phyloP scores from a whole-genome alignment of 2,329 filamentous ascomycete genomes.

The Claviceps purpurea region DNA sequence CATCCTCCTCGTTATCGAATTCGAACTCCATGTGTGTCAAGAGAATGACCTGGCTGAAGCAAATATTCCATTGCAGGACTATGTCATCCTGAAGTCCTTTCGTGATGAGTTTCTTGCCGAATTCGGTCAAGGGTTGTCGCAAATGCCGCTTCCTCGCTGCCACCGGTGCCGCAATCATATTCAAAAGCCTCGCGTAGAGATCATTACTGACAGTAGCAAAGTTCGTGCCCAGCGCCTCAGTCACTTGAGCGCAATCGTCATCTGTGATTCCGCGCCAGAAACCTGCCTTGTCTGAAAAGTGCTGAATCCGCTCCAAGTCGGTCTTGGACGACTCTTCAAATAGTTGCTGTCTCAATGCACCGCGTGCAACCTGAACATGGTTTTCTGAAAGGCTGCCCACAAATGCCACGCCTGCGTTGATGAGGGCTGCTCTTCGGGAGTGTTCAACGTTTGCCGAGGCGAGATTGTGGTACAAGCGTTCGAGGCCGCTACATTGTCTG shows the following conservation, averaged over 20 bases:
- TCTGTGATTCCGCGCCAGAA: constrained; percentile 72
- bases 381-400: constrained; percentile 56
- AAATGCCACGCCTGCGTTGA: constrained; percentile 59
- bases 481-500: constrained; percentile 64
- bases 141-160: constrained; percentile 33
- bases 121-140: constrained; percentile 50
- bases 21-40: constrained; percentile 79
- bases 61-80: constrained; percentile 55
- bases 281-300: constrained; percentile 64
- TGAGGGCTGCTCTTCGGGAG: constrained; percentile 44
- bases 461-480: constrained; percentile 61
- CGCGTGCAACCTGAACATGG: constrained; percentile 53
- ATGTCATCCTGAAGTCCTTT: constrained; percentile 69
- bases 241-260: constrained; percentile 62
- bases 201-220: constrained; percentile 44
- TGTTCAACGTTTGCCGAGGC: constrained; percentile 37
- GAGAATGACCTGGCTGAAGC: constrained; percentile 72
- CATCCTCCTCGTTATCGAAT: constrained; percentile 58
- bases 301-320: constrained; percentile 60
- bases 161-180: constrained; percentile 30
- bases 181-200: constrained; percentile 38
- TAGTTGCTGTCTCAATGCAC: constrained; percentile 57
- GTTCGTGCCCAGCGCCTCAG: constrained; percentile 52
- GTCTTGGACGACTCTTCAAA: constrained; percentile 59
- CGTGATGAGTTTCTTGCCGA: constrained; percentile 63